Evolutionary conservation across 306 rosid species (phyloP), one percentile per base, ranked within the genome.

Genomic region (Heteromeles arbutifolia): DNA sequence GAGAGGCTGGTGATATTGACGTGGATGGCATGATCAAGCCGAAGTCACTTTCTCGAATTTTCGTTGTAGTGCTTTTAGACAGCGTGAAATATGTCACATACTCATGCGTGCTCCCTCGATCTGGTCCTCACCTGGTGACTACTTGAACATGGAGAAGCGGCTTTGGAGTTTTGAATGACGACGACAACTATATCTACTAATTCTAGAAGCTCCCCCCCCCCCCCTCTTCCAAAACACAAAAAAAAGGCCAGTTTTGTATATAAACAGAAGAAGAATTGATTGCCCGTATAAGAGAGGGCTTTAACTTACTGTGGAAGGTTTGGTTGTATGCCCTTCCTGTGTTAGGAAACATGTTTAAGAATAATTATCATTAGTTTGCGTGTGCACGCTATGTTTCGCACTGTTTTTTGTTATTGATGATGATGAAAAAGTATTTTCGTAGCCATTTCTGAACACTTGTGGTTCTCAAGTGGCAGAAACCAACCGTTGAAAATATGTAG

Each of bases 71-170:
- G 81, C 88, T 96, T 31, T 67, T 90, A 2, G 99, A 96, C 72
- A 92, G 96, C 39, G 96, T 90, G 73, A 96, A 92, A 86, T 90
- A 96, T 75, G 98, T 88, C 43, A 96, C 99, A 4, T 90, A 96
- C 83, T 92, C 99, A 9, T 96, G 99, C n/a, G 90, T 86, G 65
- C 90, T 96, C 62, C 98, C 99, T 0, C 89, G 84, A 8, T 71
- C 85, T 15, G 94, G 86, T 57, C 87, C 91, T 37, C 92, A 88
- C 72, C 78, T 89, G 9, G 93, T 96, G 82, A 79, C 93, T 41
- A 77, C 88, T 77, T 90, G 83, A 84, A 82, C 66, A 68, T 71
- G 83, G 78, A 65, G 6, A 17, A 28, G 69, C 4, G 25, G 43
- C 29, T 59, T 45, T 37, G 72, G 70, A 26, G 58, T 74, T 44